A percentile compares a stretch with the other conserved stretches of the same genome.
Evolutionary conservation across 805 yeast genomes (phyloP).

Genomic region (Candida incommunis): DNA sequence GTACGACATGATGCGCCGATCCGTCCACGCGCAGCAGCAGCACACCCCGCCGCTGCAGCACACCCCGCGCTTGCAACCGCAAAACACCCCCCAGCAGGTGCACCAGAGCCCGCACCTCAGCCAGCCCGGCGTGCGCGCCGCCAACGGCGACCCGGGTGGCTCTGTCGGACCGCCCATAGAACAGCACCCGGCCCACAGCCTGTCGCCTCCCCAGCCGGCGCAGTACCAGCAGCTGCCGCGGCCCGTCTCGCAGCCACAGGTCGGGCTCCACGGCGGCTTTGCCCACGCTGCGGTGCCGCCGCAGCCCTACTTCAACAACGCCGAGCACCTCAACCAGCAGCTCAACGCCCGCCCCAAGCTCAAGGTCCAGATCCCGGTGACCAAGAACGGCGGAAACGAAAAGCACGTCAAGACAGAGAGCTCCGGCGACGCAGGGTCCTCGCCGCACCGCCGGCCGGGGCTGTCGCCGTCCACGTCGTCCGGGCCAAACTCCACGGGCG

Average conservation of each 20-base stretch:
- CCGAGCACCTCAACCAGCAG: not conserved
- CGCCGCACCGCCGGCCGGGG: not conserved
- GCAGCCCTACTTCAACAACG: not conserved
- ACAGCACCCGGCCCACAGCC: not conserved
- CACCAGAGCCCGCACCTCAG: too few species aligned
- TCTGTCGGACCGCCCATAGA: too few species aligned
- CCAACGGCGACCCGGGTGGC: too few species aligned
- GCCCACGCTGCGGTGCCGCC: not conserved
- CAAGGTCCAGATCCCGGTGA: constrained; percentile 24
- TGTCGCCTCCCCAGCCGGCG: not conserved
- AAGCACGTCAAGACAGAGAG: constrained; percentile 13
- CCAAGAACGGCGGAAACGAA: constrained; percentile 10
- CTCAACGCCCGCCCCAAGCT: constrained; percentile 20
- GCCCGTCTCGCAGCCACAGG: constrained; percentile 1
- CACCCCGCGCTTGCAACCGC: not conserved
- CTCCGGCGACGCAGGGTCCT: constrained; percentile 2
- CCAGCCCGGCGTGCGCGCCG: too few species aligned
- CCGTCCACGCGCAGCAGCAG: not conserved
- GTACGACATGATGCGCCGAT: not conserved
- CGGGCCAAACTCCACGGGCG: constrained; percentile 6
- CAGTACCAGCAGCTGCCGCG: not conserved
- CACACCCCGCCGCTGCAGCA: not conserved
- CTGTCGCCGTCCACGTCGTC: constrained; percentile 2
- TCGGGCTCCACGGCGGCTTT: not conserved
- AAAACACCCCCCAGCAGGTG: not conserved